These are phyloP conservation scores for Thermoascus crustaceus DNA, from an alignment of 2,329 filamentous ascomycete genomes.

Conservation along the genomic window DNA sequence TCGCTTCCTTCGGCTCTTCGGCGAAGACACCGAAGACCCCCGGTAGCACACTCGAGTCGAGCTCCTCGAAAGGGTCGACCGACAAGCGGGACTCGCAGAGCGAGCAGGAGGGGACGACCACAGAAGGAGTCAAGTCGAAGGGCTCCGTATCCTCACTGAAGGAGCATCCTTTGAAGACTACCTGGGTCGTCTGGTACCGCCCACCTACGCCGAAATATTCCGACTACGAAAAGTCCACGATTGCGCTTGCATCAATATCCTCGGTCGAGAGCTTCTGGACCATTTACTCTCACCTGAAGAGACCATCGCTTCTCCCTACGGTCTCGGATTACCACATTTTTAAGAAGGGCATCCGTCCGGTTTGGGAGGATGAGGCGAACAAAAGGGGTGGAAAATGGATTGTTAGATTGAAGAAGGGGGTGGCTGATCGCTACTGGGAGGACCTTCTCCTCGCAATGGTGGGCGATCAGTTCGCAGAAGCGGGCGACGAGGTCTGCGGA, in stretches of 20 bases:
- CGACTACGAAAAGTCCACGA: constrained; percentile 95
- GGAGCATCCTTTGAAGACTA: constrained; percentile 63
- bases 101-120: constrained; percentile 23
- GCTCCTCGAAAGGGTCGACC: constrained; percentile 48
- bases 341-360: constrained; percentile 89
- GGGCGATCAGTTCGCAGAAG: constrained; percentile 89
- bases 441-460: constrained; percentile 83
- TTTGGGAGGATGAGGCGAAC: constrained; percentile 98
- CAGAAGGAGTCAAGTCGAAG: constrained; percentile 30
- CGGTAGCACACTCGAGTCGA: constrained; percentile 70
- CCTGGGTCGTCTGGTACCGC: constrained; percentile 96
- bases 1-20: constrained; percentile 81
- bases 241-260: constrained; percentile 71
- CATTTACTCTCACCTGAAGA: constrained; percentile 81
- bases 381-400: constrained; percentile 97
- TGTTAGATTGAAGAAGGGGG: constrained; percentile 90
- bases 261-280: constrained; percentile 87
- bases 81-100: constrained; percentile 56
- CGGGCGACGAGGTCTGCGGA: constrained; percentile 87
- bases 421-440: constrained; percentile 95
- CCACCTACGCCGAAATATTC: constrained; percentile 95
- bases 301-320: constrained; percentile 75
- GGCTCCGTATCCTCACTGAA: constrained; percentile 34
- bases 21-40: constrained; percentile 81
- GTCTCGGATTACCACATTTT: constrained; percentile 98